Evolutionary conservation across 1,139 yeast genomes (phyloP), one percentile per base, ranked within the genome.

Genomic region (Nakaseomyces kungkrabaensis): DNA sequence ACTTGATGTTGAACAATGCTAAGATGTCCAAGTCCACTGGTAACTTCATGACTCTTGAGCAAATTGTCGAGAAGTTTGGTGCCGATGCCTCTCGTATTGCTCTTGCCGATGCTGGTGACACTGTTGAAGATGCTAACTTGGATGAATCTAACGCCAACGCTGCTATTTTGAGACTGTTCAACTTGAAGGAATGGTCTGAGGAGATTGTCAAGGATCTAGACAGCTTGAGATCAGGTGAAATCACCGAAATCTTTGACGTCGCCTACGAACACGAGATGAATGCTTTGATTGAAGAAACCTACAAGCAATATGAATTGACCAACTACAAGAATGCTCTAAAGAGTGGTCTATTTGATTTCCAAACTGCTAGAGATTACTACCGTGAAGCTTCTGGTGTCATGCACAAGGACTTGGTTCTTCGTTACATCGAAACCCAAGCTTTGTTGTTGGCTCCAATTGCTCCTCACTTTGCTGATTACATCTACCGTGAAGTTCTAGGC

Each of bases 21-120:
- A 92, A 92, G 77, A 92, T 92, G 99, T 82, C 97, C 51, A 92
- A 92, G 71, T 85, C 96, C 40, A 90, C 97, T 37, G 99, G 99
- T 71, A 92, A 92, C 74, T 92, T 94, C 68, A 77, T 89, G 83
- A 92, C 98, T 48, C 76, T 92, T 67, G 79, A 82, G 61, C 89
- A 92, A 69, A 78, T 85, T 62, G 83, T 84, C 52, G 77, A 79
- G 60, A 94, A 92, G 72, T 92, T 82, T 60, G 99, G 98, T 68
- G 96, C 98, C 48, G 99, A 94, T 70, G 97, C 97, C 43, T 77
- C 96, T 24, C 85, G 99, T 76, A 86, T 94, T 69, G 97, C 98
- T 8, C 75, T 94, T 60, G 99, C 98, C 38, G 97, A 94, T 74
- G 97, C 97, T 51, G 99, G 99, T 74, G 99, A 94, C 67, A 74